Evolutionary conservation across 164 flowering plant species (phyloP).

Genomic region (Vitis labrusca): DNA sequence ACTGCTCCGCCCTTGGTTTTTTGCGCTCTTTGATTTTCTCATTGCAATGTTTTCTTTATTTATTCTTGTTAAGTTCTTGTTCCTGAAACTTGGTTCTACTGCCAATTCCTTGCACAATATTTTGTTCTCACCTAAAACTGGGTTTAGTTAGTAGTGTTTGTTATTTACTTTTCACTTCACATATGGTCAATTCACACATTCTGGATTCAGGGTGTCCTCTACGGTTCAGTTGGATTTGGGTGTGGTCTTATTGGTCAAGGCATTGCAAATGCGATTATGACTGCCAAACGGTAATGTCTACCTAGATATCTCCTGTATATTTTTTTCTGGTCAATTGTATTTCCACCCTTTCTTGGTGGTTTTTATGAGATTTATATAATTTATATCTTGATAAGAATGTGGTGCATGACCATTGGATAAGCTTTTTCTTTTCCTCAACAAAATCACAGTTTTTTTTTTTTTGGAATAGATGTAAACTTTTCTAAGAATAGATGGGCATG

Average conservation of each 20-base stretch:
- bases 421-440: too few relatives aligned
- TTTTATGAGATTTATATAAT: too few relatives aligned
- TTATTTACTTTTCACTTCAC: not conserved
- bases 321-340: not conserved
- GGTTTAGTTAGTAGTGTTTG: not conserved
- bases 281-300: conserved; percentile 69
- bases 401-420: too few relatives aligned
- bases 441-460: too few relatives aligned
- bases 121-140: not conserved
- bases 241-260: conserved; percentile 98
- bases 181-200: not conserved
- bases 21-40: too few relatives aligned
- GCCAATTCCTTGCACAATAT: not conserved
- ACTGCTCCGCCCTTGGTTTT: too few relatives aligned
- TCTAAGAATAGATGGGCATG: too few relatives aligned
- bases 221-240: conserved; percentile 86
- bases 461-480: too few relatives aligned
- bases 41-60: not conserved
- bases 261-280: conserved; percentile 94
- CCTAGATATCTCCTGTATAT: not conserved
- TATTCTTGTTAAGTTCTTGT: not conserved
- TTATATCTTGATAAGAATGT: too few relatives aligned
- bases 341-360: too few relatives aligned
- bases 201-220: conserved; percentile 67
- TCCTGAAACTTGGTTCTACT: not conserved